These are phyloP conservation scores for Erigeron philadelphicus DNA, from an alignment of 140 eudicot species.

Conservation along the genomic window DNA sequence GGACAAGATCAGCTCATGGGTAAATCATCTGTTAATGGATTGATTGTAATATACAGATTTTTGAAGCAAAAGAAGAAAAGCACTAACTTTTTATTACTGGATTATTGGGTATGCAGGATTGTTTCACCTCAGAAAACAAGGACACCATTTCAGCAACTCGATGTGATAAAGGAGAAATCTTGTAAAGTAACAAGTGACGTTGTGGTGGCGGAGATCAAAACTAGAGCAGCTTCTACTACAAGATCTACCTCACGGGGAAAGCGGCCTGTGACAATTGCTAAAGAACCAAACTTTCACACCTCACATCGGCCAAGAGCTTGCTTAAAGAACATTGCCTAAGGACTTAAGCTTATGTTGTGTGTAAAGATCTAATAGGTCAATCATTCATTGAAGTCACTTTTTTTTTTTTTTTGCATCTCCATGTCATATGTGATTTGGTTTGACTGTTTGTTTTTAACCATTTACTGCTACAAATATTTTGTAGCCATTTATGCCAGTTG, in stretches of 20 bases:
- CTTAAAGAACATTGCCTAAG: constrained; percentile 31
- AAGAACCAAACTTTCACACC: constrained; percentile 58
- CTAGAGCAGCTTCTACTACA: constrained; percentile 27
- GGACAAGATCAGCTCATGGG: constrained; percentile 42
- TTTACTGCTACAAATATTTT: constrained; percentile 26
- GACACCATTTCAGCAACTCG: constrained; percentile 42
- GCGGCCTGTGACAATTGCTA: constrained; percentile 41
- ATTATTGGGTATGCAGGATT: constrained; percentile 30
- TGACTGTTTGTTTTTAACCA: neutral
- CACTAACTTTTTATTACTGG: neutral
- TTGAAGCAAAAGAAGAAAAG: neutral
- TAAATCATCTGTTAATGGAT: constrained; percentile 21
- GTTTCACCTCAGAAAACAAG: constrained; percentile 34
- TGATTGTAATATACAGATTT: neutral
- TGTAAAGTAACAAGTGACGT: constrained; percentile 24
- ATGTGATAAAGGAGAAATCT: constrained; percentile 43
- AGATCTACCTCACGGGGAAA: constrained; percentile 42
- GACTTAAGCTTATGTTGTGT: constrained; percentile 16
- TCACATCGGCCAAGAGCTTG: constrained; percentile 43
- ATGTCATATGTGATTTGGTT: neutral
- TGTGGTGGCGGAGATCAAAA: constrained; percentile 27
- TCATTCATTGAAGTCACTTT: constrained; percentile 40
- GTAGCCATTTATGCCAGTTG: constrained; percentile 19
- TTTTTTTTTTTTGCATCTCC: neutral
- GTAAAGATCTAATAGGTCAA: constrained; percentile 32